Base-by-base conservation (phyloP, 2,329 filamentous ascomycete genomes). In the Dendryphion nanum region DNA sequence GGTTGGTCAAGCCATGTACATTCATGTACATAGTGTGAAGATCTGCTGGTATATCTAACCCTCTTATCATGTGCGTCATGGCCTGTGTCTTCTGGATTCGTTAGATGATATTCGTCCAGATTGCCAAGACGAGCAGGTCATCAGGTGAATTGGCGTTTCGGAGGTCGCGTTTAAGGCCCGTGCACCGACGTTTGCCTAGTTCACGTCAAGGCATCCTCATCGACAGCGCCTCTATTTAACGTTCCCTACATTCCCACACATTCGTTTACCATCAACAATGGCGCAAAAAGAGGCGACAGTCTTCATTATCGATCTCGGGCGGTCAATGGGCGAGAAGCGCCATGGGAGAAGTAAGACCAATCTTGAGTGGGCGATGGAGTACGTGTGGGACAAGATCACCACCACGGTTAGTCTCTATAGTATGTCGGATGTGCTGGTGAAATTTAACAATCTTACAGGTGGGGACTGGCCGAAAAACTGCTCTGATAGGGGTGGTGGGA, bases 371-470 rank as follows among this genome's bases (percentile, higher is more conserved):
- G 80, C 82, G 33, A 83, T 97, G 81, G 81, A 81, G 45, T 98
- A 95, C 68, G 79, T 97, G 34, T 98, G 91, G 90, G 91, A 97
- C 73, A 93, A 87, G 62, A 86, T 94, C 50, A 84, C 83, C 4
- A 80, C 79, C 6, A 88, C 83, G 3, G 84, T 89, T 66, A 67
- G 76, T 64, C 63, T 19, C 10, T 8, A 15, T 17, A 30, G 10
- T 15, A 13, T 8, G 10, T 8, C 10, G n/a, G 10, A 26, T 10
- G 10, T 32, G 18, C 18, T 12, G 18, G 26, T 19, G 20, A 18
- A 20, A 18, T 15, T 41, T 26, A 10, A 37, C 18, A n/a, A 35
- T 18, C 23, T 43, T 28, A 43, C 30, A 79, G 74, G 72, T 81
- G 24, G 72, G 75, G 19, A 82, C 75, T n/a, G 83, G 80, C 18